phyloP scores from a whole-genome alignment of 208 protist genomes.

The Trypanosoma platydactyli region DNA sequence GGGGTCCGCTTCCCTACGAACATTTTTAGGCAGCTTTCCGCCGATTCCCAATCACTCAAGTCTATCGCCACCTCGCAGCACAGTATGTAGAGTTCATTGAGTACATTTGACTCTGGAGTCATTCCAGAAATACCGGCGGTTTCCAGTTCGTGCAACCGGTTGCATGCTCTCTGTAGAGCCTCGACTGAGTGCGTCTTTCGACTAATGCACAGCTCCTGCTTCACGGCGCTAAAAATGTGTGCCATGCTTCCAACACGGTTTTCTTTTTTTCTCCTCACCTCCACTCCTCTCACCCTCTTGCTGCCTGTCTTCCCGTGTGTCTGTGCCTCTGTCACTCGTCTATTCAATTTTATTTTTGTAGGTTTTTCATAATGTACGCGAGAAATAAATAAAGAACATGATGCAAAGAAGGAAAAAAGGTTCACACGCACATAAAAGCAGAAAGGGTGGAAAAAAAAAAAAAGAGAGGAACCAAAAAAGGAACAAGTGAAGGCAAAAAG shows the following conservation, averaged over 20 bases:
- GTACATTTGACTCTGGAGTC: constrained; percentile 9
- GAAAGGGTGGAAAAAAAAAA: constrained; percentile 20
- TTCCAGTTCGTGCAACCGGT: constrained; percentile 26
- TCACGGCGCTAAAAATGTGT: constrained; percentile 32
- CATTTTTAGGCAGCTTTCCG: constrained; percentile 37
- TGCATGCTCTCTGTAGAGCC: constrained; percentile 31
- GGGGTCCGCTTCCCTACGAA: constrained; percentile 32
- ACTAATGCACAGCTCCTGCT: constrained; percentile 34
- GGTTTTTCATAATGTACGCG: not conserved
- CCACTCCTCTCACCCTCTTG: not conserved
- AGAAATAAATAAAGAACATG: not conserved
- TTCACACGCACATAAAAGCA: constrained; percentile 4
- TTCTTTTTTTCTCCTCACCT: constrained; percentile 7
- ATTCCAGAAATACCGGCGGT: not conserved
- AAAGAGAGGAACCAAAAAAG: constrained; percentile 22
- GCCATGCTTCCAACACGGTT: constrained; percentile 16
- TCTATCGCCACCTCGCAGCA: constrained; percentile 76
- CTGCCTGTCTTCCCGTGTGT: not conserved
- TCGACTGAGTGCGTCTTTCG: constrained; percentile 19
- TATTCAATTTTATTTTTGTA: not conserved
- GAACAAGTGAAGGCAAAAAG: constrained; percentile 1
- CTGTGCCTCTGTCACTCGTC: not conserved
- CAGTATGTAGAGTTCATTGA: constrained; percentile 62
- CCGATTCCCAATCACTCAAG: constrained; percentile 58
- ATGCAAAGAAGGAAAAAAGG: not conserved